These are phyloP conservation scores for Posidonia oceanica DNA, from an alignment of 116 monocot species.

Conservation along the genomic window DNA sequence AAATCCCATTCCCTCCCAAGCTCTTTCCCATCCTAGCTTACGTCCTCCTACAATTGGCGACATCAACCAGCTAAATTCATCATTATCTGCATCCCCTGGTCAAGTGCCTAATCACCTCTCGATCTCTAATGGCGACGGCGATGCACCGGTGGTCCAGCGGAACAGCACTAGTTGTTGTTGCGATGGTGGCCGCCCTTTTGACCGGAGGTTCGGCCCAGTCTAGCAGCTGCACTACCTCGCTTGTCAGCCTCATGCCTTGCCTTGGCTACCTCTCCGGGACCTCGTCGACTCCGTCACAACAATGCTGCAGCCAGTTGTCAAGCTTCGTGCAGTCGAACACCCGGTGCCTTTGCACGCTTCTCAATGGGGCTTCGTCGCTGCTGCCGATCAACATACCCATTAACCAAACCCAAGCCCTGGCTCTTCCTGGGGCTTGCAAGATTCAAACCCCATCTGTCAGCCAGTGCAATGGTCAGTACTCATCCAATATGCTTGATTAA, in stretches of 20 bases:
- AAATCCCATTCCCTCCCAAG: no score
- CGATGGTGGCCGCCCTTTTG: not conserved
- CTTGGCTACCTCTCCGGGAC: slow-evolving; percentile 7
- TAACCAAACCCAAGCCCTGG: slow-evolving; percentile 17
- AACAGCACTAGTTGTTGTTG: not conserved
- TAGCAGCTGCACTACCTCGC: slow-evolving; percentile 5
- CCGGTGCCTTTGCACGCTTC: slow-evolving; percentile 12
- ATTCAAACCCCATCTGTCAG: slow-evolving; percentile 11
- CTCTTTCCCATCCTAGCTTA: no score
- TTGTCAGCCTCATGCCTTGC: slow-evolving; percentile 13
- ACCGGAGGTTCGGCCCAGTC: slow-evolving; percentile 6
- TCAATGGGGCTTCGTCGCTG: not conserved
- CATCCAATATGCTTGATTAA: not conserved
- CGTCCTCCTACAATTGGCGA: no score
- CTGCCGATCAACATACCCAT: slow-evolving; percentile 14
- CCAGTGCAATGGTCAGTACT: slow-evolving; percentile 14
- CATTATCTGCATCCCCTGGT: no score
- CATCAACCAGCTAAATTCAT: no score
- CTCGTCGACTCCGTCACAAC: not conserved
- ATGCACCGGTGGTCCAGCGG: not conserved
- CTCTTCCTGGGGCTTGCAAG: slow-evolving; percentile 20
- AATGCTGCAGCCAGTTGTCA: slow-evolving; percentile 14
- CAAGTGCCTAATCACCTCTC: no score
- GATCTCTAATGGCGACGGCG: not conserved
- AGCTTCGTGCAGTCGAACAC: slow-evolving; percentile 9